phyloP scores from a whole-genome alignment of 179 eudicot species.

The Dionaea muscipula region DNA sequence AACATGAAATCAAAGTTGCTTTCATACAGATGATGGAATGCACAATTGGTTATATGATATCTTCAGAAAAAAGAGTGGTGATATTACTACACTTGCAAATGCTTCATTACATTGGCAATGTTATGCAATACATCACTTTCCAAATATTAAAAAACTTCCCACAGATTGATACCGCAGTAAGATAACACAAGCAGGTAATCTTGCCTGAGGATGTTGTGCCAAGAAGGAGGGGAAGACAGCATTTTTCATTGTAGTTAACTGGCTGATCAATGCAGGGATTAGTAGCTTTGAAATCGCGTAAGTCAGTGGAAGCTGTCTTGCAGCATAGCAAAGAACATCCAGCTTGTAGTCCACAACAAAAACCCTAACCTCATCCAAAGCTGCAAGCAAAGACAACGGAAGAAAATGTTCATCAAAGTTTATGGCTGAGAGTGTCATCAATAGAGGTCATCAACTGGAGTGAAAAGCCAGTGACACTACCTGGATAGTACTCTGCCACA shows the following conservation, averaged over 20 bases:
- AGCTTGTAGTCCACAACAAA: slow-evolving; percentile 52
- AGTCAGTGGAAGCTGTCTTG: slow-evolving; percentile 53
- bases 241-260: slow-evolving; percentile 53
- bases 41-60: no score
- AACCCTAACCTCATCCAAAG: slow-evolving; percentile 44
- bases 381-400: slow-evolving; percentile 20
- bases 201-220: slow-evolving; percentile 49
- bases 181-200: background rate
- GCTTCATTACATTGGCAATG: no score
- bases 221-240: slow-evolving; percentile 32
- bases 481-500: slow-evolving; percentile 61
- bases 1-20: no score
- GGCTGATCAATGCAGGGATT: slow-evolving; percentile 71
- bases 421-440: background rate
- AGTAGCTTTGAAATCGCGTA: slow-evolving; percentile 53
- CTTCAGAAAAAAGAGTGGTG: no score
- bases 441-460: background rate
- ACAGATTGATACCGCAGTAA: background rate
- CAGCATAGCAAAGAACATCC: slow-evolving; percentile 70
- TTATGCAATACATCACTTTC: no score
- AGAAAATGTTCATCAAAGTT: background rate
- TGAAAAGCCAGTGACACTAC: slow-evolving; percentile 19
- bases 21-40: no score
- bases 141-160: no score
- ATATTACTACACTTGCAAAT: no score